phyloP scores from a whole-genome alignment of 176 grass and related monocot species.

The Zizania latifolia region DNA sequence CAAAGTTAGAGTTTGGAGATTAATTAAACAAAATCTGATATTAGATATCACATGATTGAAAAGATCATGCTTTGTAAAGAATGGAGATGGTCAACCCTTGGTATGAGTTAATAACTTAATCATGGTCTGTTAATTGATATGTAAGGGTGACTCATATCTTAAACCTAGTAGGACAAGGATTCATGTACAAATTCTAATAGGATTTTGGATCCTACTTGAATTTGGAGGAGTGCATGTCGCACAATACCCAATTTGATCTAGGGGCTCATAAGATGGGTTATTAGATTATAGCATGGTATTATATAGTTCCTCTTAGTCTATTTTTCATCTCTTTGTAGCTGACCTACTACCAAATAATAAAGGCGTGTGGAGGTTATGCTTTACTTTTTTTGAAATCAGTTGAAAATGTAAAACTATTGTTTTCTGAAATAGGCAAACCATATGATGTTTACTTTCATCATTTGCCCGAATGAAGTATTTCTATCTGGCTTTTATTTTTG shows the following conservation, averaged over 20 bases:
- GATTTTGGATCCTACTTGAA: background rate
- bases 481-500: background rate
- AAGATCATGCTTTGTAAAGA: background rate
- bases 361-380: background rate
- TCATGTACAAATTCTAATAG: background rate
- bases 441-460: background rate
- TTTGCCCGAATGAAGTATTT: background rate
- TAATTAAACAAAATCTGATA: background rate
- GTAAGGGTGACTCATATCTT: background rate
- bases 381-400: background rate
- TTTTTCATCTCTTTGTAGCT: constrained; percentile 11
- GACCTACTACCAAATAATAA: background rate
- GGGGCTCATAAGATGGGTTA: background rate
- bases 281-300: background rate
- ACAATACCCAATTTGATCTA: background rate
- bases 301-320: background rate
- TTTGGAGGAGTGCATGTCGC: background rate
- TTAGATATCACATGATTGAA: background rate
- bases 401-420: no score
- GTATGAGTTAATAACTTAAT: background rate
- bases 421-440: no score
- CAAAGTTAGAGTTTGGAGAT: background rate
- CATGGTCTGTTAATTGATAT: background rate
- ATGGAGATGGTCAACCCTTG: background rate
- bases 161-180: background rate